Evolutionary conservation across 1,284 basidiomycete genomes (phyloP), one percentile per base, ranked within the genome.

Genomic region (Mycosarcoma maydis): DNA sequence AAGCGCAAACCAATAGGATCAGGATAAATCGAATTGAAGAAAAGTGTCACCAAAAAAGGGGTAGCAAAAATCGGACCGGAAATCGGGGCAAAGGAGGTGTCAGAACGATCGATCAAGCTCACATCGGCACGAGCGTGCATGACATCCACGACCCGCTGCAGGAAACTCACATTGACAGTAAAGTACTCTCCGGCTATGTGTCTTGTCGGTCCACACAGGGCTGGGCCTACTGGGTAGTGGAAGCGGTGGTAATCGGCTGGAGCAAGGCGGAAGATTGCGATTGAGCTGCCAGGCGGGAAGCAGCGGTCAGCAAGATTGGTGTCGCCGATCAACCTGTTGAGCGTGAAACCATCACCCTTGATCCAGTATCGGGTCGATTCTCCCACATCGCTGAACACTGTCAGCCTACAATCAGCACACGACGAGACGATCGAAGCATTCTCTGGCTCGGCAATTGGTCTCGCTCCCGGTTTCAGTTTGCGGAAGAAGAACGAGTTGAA

Each of bases 401-500:
- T 95, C 72, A 97, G 86, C 29, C 95, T 89, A 80, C 92, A 97
- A 84, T 98, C 95, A 0, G 95, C 95, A 22, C 88, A 89, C 40
- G 90, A 92, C 45, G 97, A 91, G 16, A 97, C 85, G 10, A 89
- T 87, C 34, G 85, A 86, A 0, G 91, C 88, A 76, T 98, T 87
- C 0, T 90, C 86, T 0, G 88, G 89, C 17, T 84, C 83, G 42
- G 91, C 90, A 19, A 91, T 83, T 0, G 92, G 93, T 4, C 95
- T 87, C 0, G 91, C 92, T 10, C 85, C 86, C 0, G 89, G 86
- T 80, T 92, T 95, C 22, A 98, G 87, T 84, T 93, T 92, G 34
- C 94, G 90, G 77, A 92, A 93, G 84, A 95, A 95, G 84, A 94
- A 93, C n/a, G 90, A 85, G 81, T 93, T 94, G 85, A 94, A 92